Conservation (phyloP, 2,329 filamentous ascomycete species). For the Arthroderma uncinatum region DNA sequence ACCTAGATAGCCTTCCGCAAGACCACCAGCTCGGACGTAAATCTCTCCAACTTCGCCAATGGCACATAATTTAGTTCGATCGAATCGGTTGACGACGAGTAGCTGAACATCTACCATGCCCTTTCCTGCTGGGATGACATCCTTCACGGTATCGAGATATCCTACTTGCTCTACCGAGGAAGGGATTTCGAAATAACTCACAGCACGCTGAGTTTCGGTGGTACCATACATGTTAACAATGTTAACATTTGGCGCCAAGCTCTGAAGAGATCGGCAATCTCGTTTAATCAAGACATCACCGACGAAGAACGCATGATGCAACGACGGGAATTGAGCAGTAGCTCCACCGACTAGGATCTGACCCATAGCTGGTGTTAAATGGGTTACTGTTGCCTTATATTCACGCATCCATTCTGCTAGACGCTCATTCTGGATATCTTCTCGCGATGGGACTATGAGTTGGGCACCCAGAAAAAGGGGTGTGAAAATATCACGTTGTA, state of each 20-base stretch:
- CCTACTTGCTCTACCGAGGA: conserved; percentile 52
- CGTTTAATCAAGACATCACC: conserved; percentile 79
- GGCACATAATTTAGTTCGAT: conserved; percentile 58
- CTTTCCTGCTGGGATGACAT: conserved; percentile 70
- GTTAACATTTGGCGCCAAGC: conserved; percentile 60
- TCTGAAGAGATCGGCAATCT: conserved; percentile 67
- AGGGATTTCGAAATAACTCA: conserved; percentile 72
- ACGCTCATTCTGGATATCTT: conserved; percentile 77
- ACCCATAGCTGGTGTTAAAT: conserved; percentile 93
- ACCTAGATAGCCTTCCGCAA: conserved; percentile 70
- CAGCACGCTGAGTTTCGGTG: conserved; percentile 70
- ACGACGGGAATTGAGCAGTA: conserved; percentile 59
- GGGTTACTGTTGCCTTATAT: conserved; percentile 64
- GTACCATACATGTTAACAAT: conserved; percentile 85
- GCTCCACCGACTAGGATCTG: conserved; percentile 85
- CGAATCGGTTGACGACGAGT: conserved; percentile 63
- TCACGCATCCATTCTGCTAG: conserved; percentile 80
- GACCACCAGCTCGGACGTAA: conserved; percentile 66
- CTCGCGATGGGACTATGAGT: conserved; percentile 64
- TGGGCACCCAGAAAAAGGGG: conserved; percentile 77
- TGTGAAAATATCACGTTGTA: conserved; percentile 64
- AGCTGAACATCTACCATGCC: conserved; percentile 87
- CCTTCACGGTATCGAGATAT: conserved; percentile 53
- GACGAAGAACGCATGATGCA: conserved; percentile 80
- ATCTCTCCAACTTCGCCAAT: conserved; percentile 79